Evolutionary conservation across 2,329 filamentous ascomycete genomes (phyloP).

Genomic region (Neonectria coccinea): DNA sequence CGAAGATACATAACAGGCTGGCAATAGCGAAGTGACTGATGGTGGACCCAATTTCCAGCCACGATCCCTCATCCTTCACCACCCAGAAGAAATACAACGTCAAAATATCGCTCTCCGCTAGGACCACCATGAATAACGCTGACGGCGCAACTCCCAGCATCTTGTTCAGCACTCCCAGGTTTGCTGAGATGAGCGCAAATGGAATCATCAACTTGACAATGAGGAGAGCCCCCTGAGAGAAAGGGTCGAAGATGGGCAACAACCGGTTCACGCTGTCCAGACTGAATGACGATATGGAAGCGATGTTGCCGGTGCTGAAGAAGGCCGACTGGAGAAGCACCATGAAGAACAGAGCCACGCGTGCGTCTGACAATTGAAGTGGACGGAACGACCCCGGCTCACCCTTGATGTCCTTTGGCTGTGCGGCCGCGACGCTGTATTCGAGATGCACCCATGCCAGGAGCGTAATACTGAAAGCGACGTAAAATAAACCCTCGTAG

Average conservation of each 20-base stretch:
- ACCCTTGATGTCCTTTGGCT: constrained; percentile 41
- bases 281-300: constrained; percentile 92
- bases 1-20: constrained; percentile 89
- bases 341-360: constrained; percentile 94
- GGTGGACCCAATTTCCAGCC: constrained; percentile 96
- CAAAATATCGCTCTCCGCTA: constrained; percentile 89
- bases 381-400: constrained; percentile 63
- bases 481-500: constrained; percentile 96
- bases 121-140: constrained; percentile 93
- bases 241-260: constrained; percentile 92
- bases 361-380: constrained; percentile 83
- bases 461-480: constrained; percentile 85
- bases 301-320: constrained; percentile 96
- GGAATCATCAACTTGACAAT: constrained; percentile 92
- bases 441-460: constrained; percentile 94
- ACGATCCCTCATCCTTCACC: constrained; percentile 94
- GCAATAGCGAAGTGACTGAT: constrained; percentile 97
- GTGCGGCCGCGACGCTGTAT: constrained; percentile 68
- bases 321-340: constrained; percentile 95
- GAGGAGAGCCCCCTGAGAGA: constrained; percentile 88
- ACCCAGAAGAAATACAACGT: constrained; percentile 98
- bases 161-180: constrained; percentile 92
- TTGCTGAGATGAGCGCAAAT: constrained; percentile 91
- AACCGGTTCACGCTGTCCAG: constrained; percentile 90
- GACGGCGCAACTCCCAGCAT: constrained; percentile 86